Evolutionary conservation across 176 grass and related monocot genomes (phyloP).

Genomic region (Alopecurus myosuroides): DNA sequence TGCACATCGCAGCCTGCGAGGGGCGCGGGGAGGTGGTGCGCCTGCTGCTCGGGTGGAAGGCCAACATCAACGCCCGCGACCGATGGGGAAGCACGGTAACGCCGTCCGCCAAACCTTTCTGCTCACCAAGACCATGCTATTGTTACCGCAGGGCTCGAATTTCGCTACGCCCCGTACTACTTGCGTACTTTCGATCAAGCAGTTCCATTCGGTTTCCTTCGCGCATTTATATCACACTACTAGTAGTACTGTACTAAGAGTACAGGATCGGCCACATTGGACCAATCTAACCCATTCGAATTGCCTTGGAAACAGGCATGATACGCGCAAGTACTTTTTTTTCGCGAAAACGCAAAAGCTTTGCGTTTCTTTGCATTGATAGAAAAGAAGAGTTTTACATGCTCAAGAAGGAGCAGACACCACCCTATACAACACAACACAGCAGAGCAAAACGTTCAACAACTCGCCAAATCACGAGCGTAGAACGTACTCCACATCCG

Average conservation of each 20-base stretch:
- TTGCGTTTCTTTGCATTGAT: too few species aligned
- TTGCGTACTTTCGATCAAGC: neutral
- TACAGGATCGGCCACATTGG: neutral
- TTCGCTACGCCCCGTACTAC: neutral
- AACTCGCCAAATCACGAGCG: too few species aligned
- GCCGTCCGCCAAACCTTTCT: neutral
- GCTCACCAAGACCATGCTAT: neutral
- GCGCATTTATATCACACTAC: neutral
- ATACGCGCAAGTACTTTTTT: neutral
- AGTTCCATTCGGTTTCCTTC: neutral
- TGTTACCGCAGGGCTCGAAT: neutral
- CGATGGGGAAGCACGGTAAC: conserved; percentile 90
- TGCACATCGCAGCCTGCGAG: conserved; percentile 90
- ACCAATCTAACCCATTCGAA: neutral
- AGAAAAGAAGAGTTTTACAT: too few species aligned
- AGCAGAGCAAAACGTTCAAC: too few species aligned
- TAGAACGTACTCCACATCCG: too few species aligned
- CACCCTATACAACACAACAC: too few species aligned
- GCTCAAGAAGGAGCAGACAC: too few species aligned
- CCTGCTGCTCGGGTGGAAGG: conserved; percentile 74
- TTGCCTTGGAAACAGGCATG: neutral
- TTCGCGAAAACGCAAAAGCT: too few species aligned
- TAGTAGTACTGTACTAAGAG: neutral
- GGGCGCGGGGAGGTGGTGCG: conserved; percentile 70
- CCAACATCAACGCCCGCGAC: conserved; percentile 88